These are phyloP conservation scores for Dioscorea dumetorum DNA, from an alignment of 106 monocot species.

Conservation along the genomic window DNA sequence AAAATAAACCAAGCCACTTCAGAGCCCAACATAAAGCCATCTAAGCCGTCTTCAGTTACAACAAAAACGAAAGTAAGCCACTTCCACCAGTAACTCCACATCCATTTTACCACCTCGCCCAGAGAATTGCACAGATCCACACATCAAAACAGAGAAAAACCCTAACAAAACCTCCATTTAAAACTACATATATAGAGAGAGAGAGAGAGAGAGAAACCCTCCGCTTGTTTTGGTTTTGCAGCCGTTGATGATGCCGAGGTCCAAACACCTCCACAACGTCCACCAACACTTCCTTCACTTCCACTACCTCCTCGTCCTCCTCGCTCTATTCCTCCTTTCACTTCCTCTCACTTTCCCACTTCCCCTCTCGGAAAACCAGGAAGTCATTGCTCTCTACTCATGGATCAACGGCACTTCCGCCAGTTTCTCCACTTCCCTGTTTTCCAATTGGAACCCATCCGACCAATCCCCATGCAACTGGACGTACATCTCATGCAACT, in stretches of 20 bases:
- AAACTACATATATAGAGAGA: not conserved
- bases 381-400: constrained; percentile 21
- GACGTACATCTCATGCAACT: constrained; percentile 44
- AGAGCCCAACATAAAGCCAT: constrained; percentile 1
- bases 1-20: not conserved
- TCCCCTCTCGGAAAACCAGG: constrained; percentile 8
- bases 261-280: constrained; percentile 25
- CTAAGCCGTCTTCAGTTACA: not conserved
- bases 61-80: not conserved
- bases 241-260: constrained; percentile 48
- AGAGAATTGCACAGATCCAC: constrained; percentile 22
- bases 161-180: constrained; percentile 19
- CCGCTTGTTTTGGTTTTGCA: constrained; percentile 24
- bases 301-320: not conserved
- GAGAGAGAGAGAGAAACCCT: not conserved
- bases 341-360: not conserved
- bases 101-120: not conserved
- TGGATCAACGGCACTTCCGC: constrained; percentile 33
- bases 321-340: not conserved
- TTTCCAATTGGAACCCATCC: constrained; percentile 48
- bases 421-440: not conserved
- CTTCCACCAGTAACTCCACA: not conserved
- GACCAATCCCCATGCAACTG: constrained; percentile 67
- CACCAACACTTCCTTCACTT: not conserved
- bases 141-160: not conserved